Conservation (phyloP, 2,329 filamentous ascomycete genomes). For the Nannizzia gypsea region DNA sequence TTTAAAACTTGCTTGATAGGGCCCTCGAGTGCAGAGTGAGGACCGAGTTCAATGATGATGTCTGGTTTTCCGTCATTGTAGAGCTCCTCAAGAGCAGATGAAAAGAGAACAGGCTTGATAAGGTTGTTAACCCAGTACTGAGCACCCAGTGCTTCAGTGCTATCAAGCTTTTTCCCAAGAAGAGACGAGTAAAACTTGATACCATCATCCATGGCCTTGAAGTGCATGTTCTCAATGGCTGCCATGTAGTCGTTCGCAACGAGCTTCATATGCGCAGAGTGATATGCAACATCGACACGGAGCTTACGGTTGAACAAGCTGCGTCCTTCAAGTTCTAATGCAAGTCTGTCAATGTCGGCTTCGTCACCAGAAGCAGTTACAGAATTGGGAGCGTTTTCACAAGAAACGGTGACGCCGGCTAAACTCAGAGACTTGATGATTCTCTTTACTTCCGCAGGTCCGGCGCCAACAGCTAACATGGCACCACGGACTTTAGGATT, state of each 20-base stretch:
- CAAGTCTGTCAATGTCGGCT: conserved; percentile 22
- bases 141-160: neutral
- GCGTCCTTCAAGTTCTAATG: conserved; percentile 14
- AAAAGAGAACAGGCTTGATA: conserved; percentile 21
- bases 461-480: neutral
- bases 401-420: neutral
- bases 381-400: neutral
- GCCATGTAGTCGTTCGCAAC: conserved; percentile 14
- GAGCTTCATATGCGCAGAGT: conserved; percentile 18
- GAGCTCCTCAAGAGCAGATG: neutral
- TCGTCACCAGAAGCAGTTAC: conserved; percentile 23
- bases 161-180: no score
- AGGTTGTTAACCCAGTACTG: conserved; percentile 24
- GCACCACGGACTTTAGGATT: neutral
- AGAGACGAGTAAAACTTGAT: no score
- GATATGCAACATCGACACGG: conserved; percentile 17
- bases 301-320: conserved; percentile 16
- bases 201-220: conserved; percentile 14
- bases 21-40: conserved; percentile 19
- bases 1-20: conserved; percentile 17
- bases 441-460: no score
- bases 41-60: conserved; percentile 21
- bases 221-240: no score
- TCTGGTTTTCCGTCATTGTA: neutral
- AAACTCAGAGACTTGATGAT: no score